Base-by-base conservation (phyloP, 148 eudicot species). In the Amaranthus hypochondriacus region DNA sequence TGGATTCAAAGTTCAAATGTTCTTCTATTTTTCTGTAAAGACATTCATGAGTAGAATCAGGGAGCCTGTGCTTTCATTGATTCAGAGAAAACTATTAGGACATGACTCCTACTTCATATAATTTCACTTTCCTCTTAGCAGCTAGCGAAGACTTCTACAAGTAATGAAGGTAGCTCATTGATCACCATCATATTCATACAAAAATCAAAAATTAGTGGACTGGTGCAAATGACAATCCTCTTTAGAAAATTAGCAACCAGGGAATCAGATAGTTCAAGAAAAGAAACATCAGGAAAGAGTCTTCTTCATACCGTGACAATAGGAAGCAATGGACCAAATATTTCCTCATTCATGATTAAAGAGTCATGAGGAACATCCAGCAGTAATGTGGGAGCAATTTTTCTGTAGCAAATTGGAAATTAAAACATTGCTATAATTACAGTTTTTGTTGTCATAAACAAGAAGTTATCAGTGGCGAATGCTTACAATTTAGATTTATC, bases 301-400 rank as follows among this genome's bases (percentile, higher is more conserved):
- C 47, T 61, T 2, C 9, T n/a, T 28, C 79, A 79, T 70, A 89
- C 90, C 7, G 90, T 86, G 82, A 86, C 44, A 72, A 89, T 86
- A 67, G 92, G 92, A 69, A 89, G 82, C 68, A 89, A 77, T 67
- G 92, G 92, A 13, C 92, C 92, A 83, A 89, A 89, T 69, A 89
- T 86, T 74, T 89, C 92, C 77, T 89, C 92, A 43, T 60, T 81
- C 92, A 89, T 89, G 52, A 89, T 68, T 71, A 66, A 58, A 11
- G 88, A 81, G 56, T 86, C 84, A 54, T 68, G 73, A 6, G 92
- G 88, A 58, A 83, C 86, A 75, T 86, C 87, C 80, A 86, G 43
- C 68, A 89, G 69, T 66, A 89, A 68, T 15, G 90, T 85, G 15
- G 92, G 92, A 65, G 85, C 84, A 56, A 89, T 89, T 80, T 80